Evolutionary conservation across 2,329 filamentous ascomycete species (phyloP), one percentile per base, ranked within the genome.

Genomic region (Monilinia aucupariae): DNA sequence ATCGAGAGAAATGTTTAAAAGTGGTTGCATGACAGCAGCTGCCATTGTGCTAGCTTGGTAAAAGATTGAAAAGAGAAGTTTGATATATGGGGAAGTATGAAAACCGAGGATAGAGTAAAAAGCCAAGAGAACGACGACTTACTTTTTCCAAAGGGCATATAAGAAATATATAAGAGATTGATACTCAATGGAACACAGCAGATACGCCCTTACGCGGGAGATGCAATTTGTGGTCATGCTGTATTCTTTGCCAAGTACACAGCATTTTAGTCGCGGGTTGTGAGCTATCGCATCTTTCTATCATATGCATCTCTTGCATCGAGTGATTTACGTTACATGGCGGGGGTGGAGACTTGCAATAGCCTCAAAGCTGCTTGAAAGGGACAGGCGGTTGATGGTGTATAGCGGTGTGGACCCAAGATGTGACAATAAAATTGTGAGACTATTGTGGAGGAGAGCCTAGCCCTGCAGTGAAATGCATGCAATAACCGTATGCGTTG

Each of bases 11-110:
- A 72, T 69, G 45, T 61, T 60, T 55, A 67, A 67, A 59, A 70
- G 66, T 61, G 69, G 66, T 61, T 67, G 67, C 59, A 72, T 66
- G 63, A 73, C 68, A 68, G 69, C 71, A 41, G 71, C 67, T 48
- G 70, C 69, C 71, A 73, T 73, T 66, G 61, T 68, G 59, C 64
- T 66, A 52, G 51, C 63, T 25, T 10, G 34, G 58, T 0, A 13
- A 25, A 20, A n/a, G 15, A 41, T 15, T 25, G 34, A 17, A 32
- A 43, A 34, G 32, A 20, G 3, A 37, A 3, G 17, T 17, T 41
- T 39, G 37, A 34, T 58, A 7, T 50, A 10, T 41, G 34, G n/a
- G 27, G 17, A 50, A 27, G 4, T 22, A 17, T 56, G 32, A 32
- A 25, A 7, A 22, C 37, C 17, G 5, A 17, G 20, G 34, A 45